These are phyloP conservation scores for Plantago elongata DNA, from an alignment of 257 asterid genomes.

Conservation along the genomic window DNA sequence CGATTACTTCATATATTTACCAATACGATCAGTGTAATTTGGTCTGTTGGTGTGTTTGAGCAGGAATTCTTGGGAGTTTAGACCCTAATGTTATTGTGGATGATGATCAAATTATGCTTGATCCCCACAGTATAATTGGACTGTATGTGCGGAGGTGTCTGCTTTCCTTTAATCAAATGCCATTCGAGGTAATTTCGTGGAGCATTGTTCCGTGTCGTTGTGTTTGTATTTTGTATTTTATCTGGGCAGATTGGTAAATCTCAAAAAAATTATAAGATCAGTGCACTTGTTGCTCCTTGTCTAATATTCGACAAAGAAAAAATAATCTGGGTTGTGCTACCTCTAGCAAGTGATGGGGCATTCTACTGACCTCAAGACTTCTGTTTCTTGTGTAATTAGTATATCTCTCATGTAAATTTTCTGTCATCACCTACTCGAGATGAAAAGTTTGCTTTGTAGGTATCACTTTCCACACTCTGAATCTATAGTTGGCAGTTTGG, in stretches of 20 bases:
- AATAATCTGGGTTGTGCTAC: background rate
- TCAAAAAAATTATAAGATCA: background rate
- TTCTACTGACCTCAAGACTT: background rate
- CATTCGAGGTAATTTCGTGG: constrained; percentile 65
- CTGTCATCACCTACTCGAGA: too few species aligned
- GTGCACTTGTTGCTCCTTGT: background rate
- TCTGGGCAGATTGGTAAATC: background rate
- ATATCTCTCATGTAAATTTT: too few species aligned
- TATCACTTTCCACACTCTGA: too few species aligned
- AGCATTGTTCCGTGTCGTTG: background rate
- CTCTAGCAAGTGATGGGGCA: constrained; percentile 2
- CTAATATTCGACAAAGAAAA: background rate
- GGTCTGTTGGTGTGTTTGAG: constrained; percentile 2
- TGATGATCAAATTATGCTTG: constrained; percentile 85
- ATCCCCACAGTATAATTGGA: constrained; percentile 78
- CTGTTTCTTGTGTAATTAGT: too few species aligned
- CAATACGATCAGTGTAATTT: background rate
- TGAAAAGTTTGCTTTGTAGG: too few species aligned
- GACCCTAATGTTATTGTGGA: constrained; percentile 66
- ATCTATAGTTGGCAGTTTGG: too few species aligned
- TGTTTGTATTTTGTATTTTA: background rate
- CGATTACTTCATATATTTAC: background rate
- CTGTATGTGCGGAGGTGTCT: constrained; percentile 78
- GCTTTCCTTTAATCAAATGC: constrained; percentile 70
- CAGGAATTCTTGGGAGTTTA: constrained; percentile 70